phyloP scores from a whole-genome alignment of 768 basidiomycete genomes.

The Vishniacozyma victoriae region DNA sequence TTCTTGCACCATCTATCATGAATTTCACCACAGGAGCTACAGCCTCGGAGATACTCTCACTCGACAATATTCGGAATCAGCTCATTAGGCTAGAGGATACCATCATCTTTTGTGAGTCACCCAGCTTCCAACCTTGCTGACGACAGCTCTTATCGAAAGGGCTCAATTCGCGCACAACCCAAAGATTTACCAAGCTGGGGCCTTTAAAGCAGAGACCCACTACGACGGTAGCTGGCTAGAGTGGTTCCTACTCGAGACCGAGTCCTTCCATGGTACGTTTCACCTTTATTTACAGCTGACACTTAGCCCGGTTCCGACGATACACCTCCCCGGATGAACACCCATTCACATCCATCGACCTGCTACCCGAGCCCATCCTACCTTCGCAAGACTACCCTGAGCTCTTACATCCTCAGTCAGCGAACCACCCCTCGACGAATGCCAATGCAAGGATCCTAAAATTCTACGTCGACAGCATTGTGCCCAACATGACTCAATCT shows the following conservation, averaged over 20 bases:
- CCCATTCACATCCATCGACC: conserved; percentile 66
- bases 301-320: not conserved
- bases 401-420: conserved; percentile 22
- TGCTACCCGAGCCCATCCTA: conserved; percentile 77
- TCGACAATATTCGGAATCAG: conserved; percentile 82
- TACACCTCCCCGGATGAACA: conserved; percentile 73
- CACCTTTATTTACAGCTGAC: not conserved
- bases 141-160: conserved; percentile 75
- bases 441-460: conserved; percentile 77
- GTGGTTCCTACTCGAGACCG: conserved; percentile 94
- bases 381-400: conserved; percentile 64
- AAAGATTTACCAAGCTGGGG: conserved; percentile 73
- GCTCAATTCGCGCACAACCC: conserved; percentile 95
- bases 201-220: conserved; percentile 65
- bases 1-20: no score
- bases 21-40: conserved; percentile 44
- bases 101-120: conserved; percentile 71
- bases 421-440: conserved; percentile 58
- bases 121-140: not conserved
- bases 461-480: conserved; percentile 82
- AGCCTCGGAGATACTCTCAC: conserved; percentile 65
- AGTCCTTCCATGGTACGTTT: conserved; percentile 85
- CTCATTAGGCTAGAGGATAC: conserved; percentile 92
- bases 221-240: conserved; percentile 89
- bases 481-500: conserved; percentile 72